Conservation (phyloP, 2,329 filamentous ascomycete genomes). For the Colletotrichum sidae region DNA sequence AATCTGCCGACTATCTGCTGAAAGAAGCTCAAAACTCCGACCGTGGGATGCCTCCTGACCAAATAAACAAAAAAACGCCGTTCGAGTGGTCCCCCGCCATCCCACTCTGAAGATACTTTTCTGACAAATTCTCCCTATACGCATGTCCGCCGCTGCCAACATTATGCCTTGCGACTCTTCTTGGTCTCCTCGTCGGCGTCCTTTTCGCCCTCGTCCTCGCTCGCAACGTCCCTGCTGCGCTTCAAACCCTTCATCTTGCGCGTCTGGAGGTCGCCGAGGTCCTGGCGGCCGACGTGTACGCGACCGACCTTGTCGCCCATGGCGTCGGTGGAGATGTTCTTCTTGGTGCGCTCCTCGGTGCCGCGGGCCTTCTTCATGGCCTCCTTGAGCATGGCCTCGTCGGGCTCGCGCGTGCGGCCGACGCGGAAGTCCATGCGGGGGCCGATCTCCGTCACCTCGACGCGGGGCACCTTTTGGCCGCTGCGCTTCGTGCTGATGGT, state of each 20-base stretch:
- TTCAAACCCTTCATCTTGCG: conserved; percentile 99
- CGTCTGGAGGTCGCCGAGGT: conserved; percentile 88
- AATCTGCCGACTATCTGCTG: conserved; percentile 38
- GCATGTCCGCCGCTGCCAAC: background rate
- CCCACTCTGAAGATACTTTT: conserved; percentile 17
- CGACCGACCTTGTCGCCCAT: conserved; percentile 97
- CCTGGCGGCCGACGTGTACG: conserved; percentile 91
- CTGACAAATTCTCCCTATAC: background rate
- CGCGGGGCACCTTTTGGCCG: conserved; percentile 86
- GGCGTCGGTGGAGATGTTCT: conserved; percentile 91
- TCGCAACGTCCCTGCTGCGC: conserved; percentile 74
- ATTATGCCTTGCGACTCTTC: conserved; percentile 36
- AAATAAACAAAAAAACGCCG: conserved; percentile 32
- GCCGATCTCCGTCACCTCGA: conserved; percentile 96
- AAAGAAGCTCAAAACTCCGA: conserved; percentile 38
- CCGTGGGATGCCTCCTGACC: conserved; percentile 36
- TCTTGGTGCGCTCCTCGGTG: conserved; percentile 84
- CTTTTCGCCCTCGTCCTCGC: conserved; percentile 61
- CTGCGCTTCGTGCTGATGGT: conserved; percentile 87
- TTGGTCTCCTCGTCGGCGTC: conserved; percentile 50
- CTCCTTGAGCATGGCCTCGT: conserved; percentile 85
- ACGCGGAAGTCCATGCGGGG: conserved; percentile 92
- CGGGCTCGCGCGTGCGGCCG: conserved; percentile 82
- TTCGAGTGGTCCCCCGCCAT: conserved; percentile 27
- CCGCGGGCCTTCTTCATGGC: conserved; percentile 88